Conservation (phyloP, 495 filamentous ascomycete species). For the Talaromyces nanjingensis region DNA sequence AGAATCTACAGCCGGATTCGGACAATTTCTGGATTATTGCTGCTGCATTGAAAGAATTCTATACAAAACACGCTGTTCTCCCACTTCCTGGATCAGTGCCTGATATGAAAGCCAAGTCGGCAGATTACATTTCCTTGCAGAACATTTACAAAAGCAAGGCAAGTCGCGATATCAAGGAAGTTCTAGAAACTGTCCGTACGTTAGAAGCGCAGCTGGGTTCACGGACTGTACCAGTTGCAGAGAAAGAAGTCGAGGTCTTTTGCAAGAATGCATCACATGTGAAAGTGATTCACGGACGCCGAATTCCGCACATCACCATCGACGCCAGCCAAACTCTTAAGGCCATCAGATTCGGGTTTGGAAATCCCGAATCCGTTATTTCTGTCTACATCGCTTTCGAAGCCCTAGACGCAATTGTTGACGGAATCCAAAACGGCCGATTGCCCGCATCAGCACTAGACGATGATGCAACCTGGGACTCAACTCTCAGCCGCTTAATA, state of each 20-base stretch:
- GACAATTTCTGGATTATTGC: slow-evolving; percentile 85
- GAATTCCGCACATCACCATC: slow-evolving; percentile 39
- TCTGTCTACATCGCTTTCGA: slow-evolving; percentile 70
- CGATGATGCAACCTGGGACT: slow-evolving; percentile 27
- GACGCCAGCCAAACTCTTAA: slow-evolving; percentile 24
- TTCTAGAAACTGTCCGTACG: slow-evolving; percentile 59
- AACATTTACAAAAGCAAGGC: slow-evolving; percentile 92
- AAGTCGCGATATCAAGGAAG: slow-evolving; percentile 69
- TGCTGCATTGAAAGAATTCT: slow-evolving; percentile 69
- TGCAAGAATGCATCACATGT: slow-evolving; percentile 95
- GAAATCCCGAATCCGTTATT: slow-evolving; percentile 54
- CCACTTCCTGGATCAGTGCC: slow-evolving; percentile 84
- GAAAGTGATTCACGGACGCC: slow-evolving; percentile 67
- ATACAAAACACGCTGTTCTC: slow-evolving; percentile 59
- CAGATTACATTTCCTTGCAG: slow-evolving; percentile 85
- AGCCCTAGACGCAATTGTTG: slow-evolving; percentile 50
- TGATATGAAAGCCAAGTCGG: slow-evolving; percentile 96
- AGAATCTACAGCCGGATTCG: slow-evolving; percentile 33
- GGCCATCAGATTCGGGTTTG: slow-evolving; percentile 25
- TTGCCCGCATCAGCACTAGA: slow-evolving; percentile 21
- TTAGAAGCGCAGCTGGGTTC: slow-evolving; percentile 47
- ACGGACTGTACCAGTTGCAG: slow-evolving; percentile 44
- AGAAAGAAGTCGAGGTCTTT: slow-evolving; percentile 82
- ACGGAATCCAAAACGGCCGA: slow-evolving; percentile 28
- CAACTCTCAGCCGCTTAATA: slow-evolving; percentile 38